Evolutionary conservation across 2,329 filamentous ascomycete species (phyloP).

Genomic region (Fusarium clavum): DNA sequence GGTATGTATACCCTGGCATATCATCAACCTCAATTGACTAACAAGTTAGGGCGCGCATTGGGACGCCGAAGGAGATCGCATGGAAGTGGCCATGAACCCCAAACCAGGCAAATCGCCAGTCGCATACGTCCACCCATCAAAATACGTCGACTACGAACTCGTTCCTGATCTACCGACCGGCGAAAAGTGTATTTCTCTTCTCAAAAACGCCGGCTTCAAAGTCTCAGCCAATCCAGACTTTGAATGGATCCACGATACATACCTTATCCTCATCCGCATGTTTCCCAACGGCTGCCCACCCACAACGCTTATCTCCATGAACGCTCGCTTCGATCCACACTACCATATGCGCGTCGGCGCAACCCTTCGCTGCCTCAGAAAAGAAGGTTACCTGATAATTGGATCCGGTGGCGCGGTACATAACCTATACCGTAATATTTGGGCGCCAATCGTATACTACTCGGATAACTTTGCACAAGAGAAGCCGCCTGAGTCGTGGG

Average conservation of each 20-base stretch:
- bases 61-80: constrained; percentile 66
- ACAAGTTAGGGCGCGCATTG: constrained; percentile 64
- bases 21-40: not conserved
- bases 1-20: not conserved
- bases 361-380: constrained; percentile 18
- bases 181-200: constrained; percentile 61
- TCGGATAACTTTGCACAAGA: constrained; percentile 29
- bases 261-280: constrained; percentile 76
- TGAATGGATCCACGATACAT: constrained; percentile 80
- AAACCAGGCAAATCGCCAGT: constrained; percentile 71
- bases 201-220: constrained; percentile 64
- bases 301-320: constrained; percentile 59
- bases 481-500: constrained; percentile 55
- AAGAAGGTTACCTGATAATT: constrained; percentile 60
- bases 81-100: constrained; percentile 72
- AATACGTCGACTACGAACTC: constrained; percentile 72
- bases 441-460: constrained; percentile 68
- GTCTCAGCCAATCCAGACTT: constrained; percentile 65
- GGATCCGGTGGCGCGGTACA: constrained; percentile 73
- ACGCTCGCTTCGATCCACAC: constrained; percentile 42
- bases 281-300: constrained; percentile 74
- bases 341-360: constrained; percentile 41
- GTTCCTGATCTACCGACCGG: constrained; percentile 68
- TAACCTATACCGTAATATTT: constrained; percentile 76
- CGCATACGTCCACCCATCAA: constrained; percentile 73